Base-by-base conservation (phyloP, 2,329 filamentous ascomycete species). In the Hypoxylon sp. region DNA sequence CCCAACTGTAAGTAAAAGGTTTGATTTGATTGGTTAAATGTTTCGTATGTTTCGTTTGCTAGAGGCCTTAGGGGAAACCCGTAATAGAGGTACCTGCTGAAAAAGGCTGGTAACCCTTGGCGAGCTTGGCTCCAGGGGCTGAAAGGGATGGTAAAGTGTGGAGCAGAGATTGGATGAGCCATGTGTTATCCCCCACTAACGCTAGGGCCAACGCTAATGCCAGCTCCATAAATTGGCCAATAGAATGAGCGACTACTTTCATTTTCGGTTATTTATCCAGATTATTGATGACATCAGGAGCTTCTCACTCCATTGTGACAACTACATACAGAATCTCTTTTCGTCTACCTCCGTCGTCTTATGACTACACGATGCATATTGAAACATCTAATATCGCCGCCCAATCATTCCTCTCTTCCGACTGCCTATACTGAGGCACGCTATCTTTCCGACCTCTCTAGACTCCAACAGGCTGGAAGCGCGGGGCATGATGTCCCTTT, bases 121-220 rank as follows among this genome's bases (percentile, higher is more conserved):
- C n/a, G n/a, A n/a, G n/a, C n/a, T n/a, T n/a, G n/a, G n/a, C 35
- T 55, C 55, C 43, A 58, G 55, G 55, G 46, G 46, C 27, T 21
- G 15, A 31, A 45, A 36, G 40, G 46, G 51, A 37, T 36, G 25
- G 15, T 17, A 15, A 25, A 31, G 13, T 3, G 8, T 30, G 25
- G n/a, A n/a, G n/a, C n/a, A n/a, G n/a, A n/a, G n/a, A n/a, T n/a
- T 27, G 25, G 9, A 27, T 27, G 12, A 37, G n/a, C 30, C 21
- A 43, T 21, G 8, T 43, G 26, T 5, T 8, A 9, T 20, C 36
- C 48, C 29, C 19, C 29, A 38, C 30, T 29, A 29, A 26, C 20
- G 29, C 36, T 51, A 41, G 26, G n/a, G 12, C 36, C 17, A 41
- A 32, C 42, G 20, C 38, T 36, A 38, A 36, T 16, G 32, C 38